A percentile compares a stretch with the other conserved stretches of the same genome.
phyloP scores from a whole-genome alignment of 371 early-diverging fungal genomes.

The Coemansia sp. region DNA sequence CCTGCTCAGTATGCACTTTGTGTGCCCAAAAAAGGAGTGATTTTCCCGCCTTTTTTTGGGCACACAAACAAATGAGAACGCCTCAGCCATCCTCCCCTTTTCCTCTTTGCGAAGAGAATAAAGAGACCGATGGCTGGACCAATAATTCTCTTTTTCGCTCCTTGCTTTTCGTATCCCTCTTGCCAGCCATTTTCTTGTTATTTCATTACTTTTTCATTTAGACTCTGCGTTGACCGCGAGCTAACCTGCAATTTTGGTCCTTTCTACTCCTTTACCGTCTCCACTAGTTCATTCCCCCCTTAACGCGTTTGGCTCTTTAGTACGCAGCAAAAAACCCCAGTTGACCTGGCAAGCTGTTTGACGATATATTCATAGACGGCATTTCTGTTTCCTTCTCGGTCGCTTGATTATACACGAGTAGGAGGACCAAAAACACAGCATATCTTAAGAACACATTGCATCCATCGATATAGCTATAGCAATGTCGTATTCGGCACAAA shows the following conservation, averaged over 20 bases:
- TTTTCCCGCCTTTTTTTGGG: constrained; percentile 8
- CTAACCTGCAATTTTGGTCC: constrained; percentile 14
- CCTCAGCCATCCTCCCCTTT: background rate
- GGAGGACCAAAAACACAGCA: constrained; percentile 1
- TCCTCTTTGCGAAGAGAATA: constrained; percentile 9
- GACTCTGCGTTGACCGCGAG: constrained; percentile 54
- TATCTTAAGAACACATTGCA: too few species aligned
- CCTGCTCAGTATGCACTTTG: background rate
- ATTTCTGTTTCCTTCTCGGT: background rate
- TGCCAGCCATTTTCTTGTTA: constrained; percentile 5
- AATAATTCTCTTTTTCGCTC: constrained; percentile 1
- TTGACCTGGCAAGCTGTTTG: constrained; percentile 3
- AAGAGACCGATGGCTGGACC: constrained; percentile 1
- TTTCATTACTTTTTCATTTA: constrained; percentile 9
- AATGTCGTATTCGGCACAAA: constrained; percentile 37
- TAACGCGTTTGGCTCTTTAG: too few species aligned
- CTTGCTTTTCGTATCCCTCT: constrained; percentile 17
- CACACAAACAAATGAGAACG: background rate
- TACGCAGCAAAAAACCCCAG: background rate
- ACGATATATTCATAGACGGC: too few species aligned
- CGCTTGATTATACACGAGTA: constrained; percentile 5
- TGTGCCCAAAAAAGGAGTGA: background rate
- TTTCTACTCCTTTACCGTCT: background rate
- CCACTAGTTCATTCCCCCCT: background rate
- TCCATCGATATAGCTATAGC: background rate